Percentiles rank a stretch among this genome's conserved stretches.
phyloP scores from a whole-genome alignment of 2,329 filamentous ascomycete species.

The Epichloe typhina region DNA sequence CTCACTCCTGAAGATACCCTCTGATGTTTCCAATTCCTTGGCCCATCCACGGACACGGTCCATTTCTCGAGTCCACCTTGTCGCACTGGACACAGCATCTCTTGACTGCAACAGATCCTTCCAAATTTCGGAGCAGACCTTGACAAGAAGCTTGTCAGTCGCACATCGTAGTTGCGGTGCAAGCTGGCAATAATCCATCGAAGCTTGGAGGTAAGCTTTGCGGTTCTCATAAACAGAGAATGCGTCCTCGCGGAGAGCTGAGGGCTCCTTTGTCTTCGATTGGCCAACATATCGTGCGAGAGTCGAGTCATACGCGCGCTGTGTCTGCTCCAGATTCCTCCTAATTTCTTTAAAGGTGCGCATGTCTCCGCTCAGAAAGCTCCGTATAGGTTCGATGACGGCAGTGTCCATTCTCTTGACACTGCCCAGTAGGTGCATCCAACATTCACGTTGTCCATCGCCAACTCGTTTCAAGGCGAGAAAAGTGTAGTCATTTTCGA shows the following conservation, averaged over 20 bases:
- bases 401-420: conserved; percentile 66
- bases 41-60: conserved; percentile 88
- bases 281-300: conserved; percentile 73
- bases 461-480: conserved; percentile 74
- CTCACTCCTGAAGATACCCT: conserved; percentile 70
- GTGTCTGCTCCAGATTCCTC: conserved; percentile 60
- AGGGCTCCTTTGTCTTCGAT: conserved; percentile 87
- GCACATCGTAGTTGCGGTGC: conserved; percentile 74
- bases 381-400: conserved; percentile 69
- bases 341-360: conserved; percentile 77
- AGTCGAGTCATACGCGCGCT: conserved; percentile 72
- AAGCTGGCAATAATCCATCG: conserved; percentile 83
- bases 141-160: conserved; percentile 76
- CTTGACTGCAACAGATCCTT: conserved; percentile 65
- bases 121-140: conserved; percentile 77
- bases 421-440: conserved; percentile 59
- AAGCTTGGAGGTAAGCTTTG: conserved; percentile 79
- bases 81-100: conserved; percentile 51
- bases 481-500: conserved; percentile 92
- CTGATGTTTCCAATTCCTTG: conserved; percentile 85
- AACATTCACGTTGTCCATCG: conserved; percentile 80
- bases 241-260: conserved; percentile 81
- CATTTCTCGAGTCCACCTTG: conserved; percentile 65
- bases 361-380: conserved; percentile 68
- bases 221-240: conserved; percentile 90